Percentiles rank a stretch among this genome's conserved stretches.
These are phyloP conservation scores for Macadamia tetraphylla DNA, from an alignment of 164 flowering plant species.

Conservation along the genomic window DNA sequence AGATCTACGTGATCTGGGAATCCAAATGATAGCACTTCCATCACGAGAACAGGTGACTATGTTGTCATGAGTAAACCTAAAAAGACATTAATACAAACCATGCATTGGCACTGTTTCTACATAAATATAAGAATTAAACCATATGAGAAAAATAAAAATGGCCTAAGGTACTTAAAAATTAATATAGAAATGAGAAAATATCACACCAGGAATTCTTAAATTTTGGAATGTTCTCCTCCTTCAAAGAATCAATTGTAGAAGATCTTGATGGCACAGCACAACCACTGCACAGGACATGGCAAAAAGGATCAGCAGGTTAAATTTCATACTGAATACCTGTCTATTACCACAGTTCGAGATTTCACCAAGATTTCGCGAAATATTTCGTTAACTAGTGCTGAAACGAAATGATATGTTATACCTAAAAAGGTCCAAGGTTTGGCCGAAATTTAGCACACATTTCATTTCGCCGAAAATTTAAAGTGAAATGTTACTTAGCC, in stretches of 20 bases:
- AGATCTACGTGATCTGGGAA: constrained; percentile 72
- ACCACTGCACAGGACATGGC: constrained; percentile 45
- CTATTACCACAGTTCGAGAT: no score
- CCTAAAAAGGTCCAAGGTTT: no score
- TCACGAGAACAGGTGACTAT: constrained; percentile 98
- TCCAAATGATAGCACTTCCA: constrained; percentile 99
- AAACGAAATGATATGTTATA: no score
- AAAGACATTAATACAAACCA: background rate
- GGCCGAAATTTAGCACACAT: no score
- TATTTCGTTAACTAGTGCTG: no score
- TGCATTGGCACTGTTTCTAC: background rate
- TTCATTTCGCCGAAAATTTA: no score
- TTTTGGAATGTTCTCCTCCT: constrained; percentile 65
- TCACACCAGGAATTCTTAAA: constrained; percentile 80
- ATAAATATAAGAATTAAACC: background rate
- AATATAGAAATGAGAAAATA: background rate
- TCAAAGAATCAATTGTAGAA: constrained; percentile 41
- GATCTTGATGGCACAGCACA: constrained; percentile 75
- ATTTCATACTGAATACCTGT: background rate
- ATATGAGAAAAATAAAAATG: background rate
- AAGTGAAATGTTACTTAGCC: no score
- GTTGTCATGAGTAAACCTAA: constrained; percentile 86
- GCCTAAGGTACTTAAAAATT: background rate
- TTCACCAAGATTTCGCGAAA: no score
- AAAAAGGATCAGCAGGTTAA: constrained; percentile 7